Percentiles rank a stretch among this genome's conserved stretches.
Conservation (phyloP, 371 early-diverging fungal species). For the Chytridium lagenaria region DNA sequence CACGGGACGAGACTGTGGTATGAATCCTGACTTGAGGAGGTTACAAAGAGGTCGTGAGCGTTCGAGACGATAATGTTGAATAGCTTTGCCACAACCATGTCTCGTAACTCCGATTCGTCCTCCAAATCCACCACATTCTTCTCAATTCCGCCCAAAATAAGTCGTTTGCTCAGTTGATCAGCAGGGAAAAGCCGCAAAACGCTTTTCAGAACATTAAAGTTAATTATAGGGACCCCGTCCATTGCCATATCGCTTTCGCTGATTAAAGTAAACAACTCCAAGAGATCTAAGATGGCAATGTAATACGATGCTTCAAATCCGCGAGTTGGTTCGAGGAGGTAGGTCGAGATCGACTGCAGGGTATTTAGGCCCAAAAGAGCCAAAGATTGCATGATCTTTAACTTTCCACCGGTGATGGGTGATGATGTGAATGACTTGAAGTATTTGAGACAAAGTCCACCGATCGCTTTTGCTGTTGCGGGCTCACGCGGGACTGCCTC, state of each 20-base stretch:
- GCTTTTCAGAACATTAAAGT: neutral
- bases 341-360: neutral
- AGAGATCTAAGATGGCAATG: neutral
- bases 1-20: neutral
- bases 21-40: neutral
- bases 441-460: neutral
- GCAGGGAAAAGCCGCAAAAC: neutral
- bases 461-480: neutral
- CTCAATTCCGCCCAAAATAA: neutral
- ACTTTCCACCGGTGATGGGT: neutral
- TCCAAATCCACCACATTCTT: neutral
- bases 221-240: neutral
- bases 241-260: neutral
- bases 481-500: neutral
- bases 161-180: too few relatives aligned
- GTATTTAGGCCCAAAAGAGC: neutral
- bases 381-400: neutral
- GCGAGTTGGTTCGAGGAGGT: neutral
- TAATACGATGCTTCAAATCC: neutral
- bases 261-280: neutral
- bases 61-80: neutral
- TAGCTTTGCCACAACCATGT: neutral
- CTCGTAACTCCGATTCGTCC: neutral
- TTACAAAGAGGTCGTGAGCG: neutral
- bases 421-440: neutral